Conservation (phyloP, 768 basidiomycete species). For the Galerina marginata region DNA sequence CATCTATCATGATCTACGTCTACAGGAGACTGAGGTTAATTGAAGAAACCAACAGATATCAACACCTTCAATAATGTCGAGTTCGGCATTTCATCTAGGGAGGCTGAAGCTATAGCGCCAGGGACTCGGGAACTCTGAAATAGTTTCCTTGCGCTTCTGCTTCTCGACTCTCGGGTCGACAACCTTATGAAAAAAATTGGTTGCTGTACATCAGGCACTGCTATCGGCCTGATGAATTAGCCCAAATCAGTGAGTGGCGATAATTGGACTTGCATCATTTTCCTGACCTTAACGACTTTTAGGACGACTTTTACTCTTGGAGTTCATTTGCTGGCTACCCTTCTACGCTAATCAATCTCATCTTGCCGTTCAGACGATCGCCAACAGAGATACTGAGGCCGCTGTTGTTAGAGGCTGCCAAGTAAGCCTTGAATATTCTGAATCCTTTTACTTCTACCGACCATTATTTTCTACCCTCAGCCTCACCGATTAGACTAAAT, state of each 20-base stretch:
- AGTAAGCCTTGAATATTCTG: constrained; percentile 30
- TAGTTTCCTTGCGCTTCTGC: constrained; percentile 44
- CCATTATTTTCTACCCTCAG: constrained; percentile 21
- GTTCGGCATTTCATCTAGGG: constrained; percentile 43
- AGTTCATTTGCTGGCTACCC: constrained; percentile 43
- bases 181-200: constrained; percentile 48
- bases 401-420: constrained; percentile 53
- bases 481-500: constrained; percentile 40
- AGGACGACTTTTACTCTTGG: constrained; percentile 40
- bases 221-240: constrained; percentile 29
- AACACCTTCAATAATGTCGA: constrained; percentile 43
- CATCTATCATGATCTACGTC: too few species aligned
- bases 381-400: constrained; percentile 49
- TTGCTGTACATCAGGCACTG: constrained; percentile 41
- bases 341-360: constrained; percentile 45
- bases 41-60: too few species aligned
- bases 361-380: constrained; percentile 50
- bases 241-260: constrained; percentile 31
- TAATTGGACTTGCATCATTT: background rate
- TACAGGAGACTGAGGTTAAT: too few species aligned
- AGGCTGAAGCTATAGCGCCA: constrained; percentile 39
- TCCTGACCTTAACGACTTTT: background rate
- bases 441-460: background rate
- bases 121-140: constrained; percentile 39
- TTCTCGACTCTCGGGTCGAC: constrained; percentile 54